These are phyloP conservation scores for Botryosphaeria agaves DNA, from an alignment of 2,329 filamentous ascomycete species.

Conservation along the genomic window DNA sequence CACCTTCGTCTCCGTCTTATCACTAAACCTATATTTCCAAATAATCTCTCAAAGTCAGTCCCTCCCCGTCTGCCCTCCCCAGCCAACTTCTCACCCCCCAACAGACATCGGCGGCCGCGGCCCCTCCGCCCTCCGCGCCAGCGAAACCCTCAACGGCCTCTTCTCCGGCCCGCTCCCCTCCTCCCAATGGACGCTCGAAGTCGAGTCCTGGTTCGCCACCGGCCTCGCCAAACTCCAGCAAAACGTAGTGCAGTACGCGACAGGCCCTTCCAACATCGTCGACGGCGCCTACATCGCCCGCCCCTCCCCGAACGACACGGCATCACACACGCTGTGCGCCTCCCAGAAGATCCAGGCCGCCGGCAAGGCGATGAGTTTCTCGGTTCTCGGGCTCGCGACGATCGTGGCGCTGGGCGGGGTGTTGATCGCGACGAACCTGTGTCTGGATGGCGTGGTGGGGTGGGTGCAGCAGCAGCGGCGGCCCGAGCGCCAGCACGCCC, in stretches of 20 bases:
- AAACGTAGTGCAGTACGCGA: not conserved
- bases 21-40: not conserved
- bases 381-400: not conserved
- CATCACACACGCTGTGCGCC: not conserved
- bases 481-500: too few species aligned
- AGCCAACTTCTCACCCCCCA: not conserved
- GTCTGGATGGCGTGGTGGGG: not conserved
- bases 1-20: not conserved
- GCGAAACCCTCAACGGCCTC: not conserved
- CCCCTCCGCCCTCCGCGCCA: not conserved
- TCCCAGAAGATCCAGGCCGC: not conserved
- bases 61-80: not conserved
- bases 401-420: not conserved
- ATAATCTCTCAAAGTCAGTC: not conserved
- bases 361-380: not conserved
- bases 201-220: not conserved
- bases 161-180: not conserved
- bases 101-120: not conserved
- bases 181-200: slow-evolving; percentile 2
- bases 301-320: not conserved
- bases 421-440: not conserved
- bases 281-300: not conserved
- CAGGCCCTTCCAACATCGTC: not conserved
- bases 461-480: not conserved
- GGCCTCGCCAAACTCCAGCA: not conserved